phyloP scores from a whole-genome alignment of 495 filamentous ascomycete genomes.

The Aspergillus steynii region DNA sequence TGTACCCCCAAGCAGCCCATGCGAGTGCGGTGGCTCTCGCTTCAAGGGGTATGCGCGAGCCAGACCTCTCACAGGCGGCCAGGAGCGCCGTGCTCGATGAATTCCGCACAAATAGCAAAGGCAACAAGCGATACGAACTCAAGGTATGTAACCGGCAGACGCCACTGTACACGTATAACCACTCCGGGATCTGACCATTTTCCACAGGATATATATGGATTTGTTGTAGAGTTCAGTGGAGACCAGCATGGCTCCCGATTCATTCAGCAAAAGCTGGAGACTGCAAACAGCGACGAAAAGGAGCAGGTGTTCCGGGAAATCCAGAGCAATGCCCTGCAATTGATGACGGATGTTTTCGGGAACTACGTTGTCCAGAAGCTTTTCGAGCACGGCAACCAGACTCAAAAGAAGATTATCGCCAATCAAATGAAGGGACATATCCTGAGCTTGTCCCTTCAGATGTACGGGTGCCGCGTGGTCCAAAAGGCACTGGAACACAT shows the following conservation, averaged over 20 bases:
- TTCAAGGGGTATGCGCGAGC: conserved; percentile 61
- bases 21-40: conserved; percentile 37
- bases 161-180: neutral
- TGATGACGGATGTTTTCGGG: conserved; percentile 96
- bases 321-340: conserved; percentile 73
- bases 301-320: conserved; percentile 92
- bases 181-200: conserved; percentile 6
- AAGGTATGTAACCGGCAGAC: conserved; percentile 53
- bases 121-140: conserved; percentile 78
- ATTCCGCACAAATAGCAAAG: conserved; percentile 73
- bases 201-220: conserved; percentile 76
- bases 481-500: conserved; percentile 97
- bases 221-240: conserved; percentile 92
- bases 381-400: conserved; percentile 94
- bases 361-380: conserved; percentile 99
- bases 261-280: conserved; percentile 92
- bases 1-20: conserved; percentile 29
- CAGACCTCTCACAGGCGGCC: conserved; percentile 62
- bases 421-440: conserved; percentile 85
- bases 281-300: conserved; percentile 95
- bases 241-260: conserved; percentile 96
- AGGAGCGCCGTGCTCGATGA: conserved; percentile 77
- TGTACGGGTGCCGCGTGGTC: conserved; percentile 95
- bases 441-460: conserved; percentile 74
- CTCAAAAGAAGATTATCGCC: conserved; percentile 85